Percentiles rank a stretch among this genome's conserved stretches.
phyloP scores from a whole-genome alignment of 2,329 filamentous ascomycete species.

The Hypoxylon sp. region DNA sequence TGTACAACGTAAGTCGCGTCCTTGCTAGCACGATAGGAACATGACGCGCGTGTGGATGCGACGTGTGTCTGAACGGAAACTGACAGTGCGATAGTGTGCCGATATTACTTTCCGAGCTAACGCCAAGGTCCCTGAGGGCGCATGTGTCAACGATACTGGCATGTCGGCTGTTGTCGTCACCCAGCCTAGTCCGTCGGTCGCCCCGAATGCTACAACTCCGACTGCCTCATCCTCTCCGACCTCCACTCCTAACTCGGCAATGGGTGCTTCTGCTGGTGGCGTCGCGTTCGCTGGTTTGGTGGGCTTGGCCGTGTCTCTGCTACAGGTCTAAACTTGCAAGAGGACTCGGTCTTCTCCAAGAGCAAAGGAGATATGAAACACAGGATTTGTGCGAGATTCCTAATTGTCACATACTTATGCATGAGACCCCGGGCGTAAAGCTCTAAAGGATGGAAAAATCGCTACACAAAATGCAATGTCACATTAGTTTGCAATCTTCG shows the following conservation, averaged over 20 bases:
- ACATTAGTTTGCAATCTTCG: slow-evolving; percentile 25
- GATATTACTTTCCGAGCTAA: slow-evolving; percentile 72
- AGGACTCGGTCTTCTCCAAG: background rate
- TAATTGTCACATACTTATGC: slow-evolving; percentile 19
- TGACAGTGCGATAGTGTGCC: slow-evolving; percentile 63
- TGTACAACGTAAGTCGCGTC: slow-evolving; percentile 68
- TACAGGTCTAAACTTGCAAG: slow-evolving; percentile 49
- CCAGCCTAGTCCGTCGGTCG: slow-evolving; percentile 22
- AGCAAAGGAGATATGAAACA: background rate
- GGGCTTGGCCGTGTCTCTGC: slow-evolving; percentile 52
- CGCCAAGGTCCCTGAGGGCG: slow-evolving; percentile 55
- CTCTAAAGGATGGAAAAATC: slow-evolving; percentile 5
- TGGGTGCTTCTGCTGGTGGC: slow-evolving; percentile 4
- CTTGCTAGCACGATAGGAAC: slow-evolving; percentile 18
- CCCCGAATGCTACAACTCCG: slow-evolving; percentile 1
- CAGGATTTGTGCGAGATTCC: slow-evolving; percentile 6
- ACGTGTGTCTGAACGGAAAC: background rate
- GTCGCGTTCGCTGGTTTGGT: slow-evolving; percentile 47
- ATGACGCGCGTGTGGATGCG: slow-evolving; percentile 2
- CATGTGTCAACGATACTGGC: slow-evolving; percentile 67
- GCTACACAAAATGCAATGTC: slow-evolving; percentile 30
- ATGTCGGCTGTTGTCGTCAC: slow-evolving; percentile 54
- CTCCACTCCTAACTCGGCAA: slow-evolving; percentile 12
- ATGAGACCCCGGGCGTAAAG: slow-evolving; percentile 12
- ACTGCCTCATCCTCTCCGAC: slow-evolving; percentile 5